These are phyloP conservation scores for Tilletia indica DNA, from an alignment of 1,284 basidiomycete species.

Conservation along the genomic window DNA sequence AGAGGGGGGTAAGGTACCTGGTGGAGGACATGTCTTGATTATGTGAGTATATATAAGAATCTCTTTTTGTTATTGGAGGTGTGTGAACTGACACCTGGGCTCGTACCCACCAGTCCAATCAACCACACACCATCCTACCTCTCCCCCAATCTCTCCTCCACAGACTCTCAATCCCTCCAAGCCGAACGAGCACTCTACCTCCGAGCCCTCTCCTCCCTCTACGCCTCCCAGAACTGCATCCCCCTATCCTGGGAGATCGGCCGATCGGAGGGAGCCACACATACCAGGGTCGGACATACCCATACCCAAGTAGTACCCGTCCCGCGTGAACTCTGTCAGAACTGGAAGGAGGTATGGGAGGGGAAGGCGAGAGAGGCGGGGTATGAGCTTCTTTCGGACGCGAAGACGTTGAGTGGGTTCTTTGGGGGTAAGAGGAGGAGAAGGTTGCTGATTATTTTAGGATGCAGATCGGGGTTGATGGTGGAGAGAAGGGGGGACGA, in stretches of 20 bases:
- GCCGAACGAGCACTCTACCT: slow-evolving; percentile 23
- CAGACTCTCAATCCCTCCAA: neutral
- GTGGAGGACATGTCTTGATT: slow-evolving; percentile 46
- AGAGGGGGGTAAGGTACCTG: slow-evolving; percentile 33
- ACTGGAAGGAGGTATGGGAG: slow-evolving; percentile 22
- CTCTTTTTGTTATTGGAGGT: neutral
- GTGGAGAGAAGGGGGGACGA: neutral
- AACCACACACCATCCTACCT: slow-evolving; percentile 30
- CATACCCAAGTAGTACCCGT: slow-evolving; percentile 47
- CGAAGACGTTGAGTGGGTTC: neutral
- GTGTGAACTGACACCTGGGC: neutral
- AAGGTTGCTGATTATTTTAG: slow-evolving; percentile 3
- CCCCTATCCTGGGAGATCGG: slow-evolving; percentile 37
- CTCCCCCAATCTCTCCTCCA: neutral
- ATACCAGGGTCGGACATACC: slow-evolving; percentile 41
- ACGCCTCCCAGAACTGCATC: slow-evolving; percentile 24
- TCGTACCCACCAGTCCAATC: slow-evolving; percentile 28
- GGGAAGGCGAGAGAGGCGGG: slow-evolving; percentile 19
- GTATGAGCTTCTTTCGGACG: slow-evolving; percentile 26
- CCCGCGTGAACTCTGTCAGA: slow-evolving; percentile 16
- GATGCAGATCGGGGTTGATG: slow-evolving; percentile 12
- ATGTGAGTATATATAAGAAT: slow-evolving; percentile 21
- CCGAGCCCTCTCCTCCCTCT: slow-evolving; percentile 24
- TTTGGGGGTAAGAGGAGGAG: neutral
- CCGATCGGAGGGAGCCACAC: slow-evolving; percentile 22